phyloP scores from a whole-genome alignment of 371 early-diverging fungal genomes.

The Encephalitozoon romaleae region DNA sequence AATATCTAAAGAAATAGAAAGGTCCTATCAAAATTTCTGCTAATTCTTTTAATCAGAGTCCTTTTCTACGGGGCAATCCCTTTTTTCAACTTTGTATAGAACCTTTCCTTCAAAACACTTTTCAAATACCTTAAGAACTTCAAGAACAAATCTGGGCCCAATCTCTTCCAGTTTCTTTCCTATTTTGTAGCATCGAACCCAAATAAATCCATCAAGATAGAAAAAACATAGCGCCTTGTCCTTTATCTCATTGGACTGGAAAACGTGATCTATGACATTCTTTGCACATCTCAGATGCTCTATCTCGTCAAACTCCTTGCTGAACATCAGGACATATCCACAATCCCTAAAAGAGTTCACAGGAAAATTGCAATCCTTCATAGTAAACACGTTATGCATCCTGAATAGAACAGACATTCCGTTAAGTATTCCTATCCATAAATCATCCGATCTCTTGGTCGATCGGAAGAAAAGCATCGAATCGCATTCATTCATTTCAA shows the following conservation, averaged over 20 bases:
- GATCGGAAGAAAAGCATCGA: slow-evolving; percentile 40
- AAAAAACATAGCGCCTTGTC: slow-evolving; percentile 49
- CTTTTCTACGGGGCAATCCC: neutral
- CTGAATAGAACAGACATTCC: slow-evolving; percentile 36
- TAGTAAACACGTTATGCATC: slow-evolving; percentile 20
- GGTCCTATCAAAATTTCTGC: neutral
- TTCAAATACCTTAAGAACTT: slow-evolving; percentile 42
- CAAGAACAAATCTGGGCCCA: slow-evolving; percentile 50
- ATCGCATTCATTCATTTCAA: slow-evolving; percentile 42
- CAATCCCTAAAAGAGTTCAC: slow-evolving; percentile 33
- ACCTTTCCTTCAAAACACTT: slow-evolving; percentile 36
- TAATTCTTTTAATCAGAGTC: slow-evolving; percentile 1
- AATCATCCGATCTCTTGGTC: slow-evolving; percentile 28
- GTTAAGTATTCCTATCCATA: slow-evolving; percentile 38
- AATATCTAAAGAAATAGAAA: neutral
- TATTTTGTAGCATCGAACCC: slow-evolving; percentile 39
- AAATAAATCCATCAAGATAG: slow-evolving; percentile 31
- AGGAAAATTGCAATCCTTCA: slow-evolving; percentile 25
- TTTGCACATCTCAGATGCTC: slow-evolving; percentile 24
- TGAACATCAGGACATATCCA: slow-evolving; percentile 44
- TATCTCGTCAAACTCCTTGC: slow-evolving; percentile 47
- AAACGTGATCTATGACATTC: slow-evolving; percentile 22
- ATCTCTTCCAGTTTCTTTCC: slow-evolving; percentile 42
- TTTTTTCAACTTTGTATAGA: neutral
- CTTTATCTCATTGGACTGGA: slow-evolving; percentile 11